phyloP scores from a whole-genome alignment of 2,329 filamentous ascomycete genomes.

The Aspergillus tubingensis region DNA sequence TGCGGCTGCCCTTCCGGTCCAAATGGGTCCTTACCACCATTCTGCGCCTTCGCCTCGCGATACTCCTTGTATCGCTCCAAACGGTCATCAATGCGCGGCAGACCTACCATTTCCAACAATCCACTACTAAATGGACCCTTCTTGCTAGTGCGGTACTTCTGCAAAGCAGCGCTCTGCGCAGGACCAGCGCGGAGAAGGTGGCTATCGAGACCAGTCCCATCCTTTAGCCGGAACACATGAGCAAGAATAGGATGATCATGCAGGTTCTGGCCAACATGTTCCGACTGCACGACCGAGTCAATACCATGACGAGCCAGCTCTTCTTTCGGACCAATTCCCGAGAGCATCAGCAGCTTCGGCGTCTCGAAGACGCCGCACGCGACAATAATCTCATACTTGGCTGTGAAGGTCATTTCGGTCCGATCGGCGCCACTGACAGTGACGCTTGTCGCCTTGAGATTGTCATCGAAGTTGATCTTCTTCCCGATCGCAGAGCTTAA shows the following conservation, averaged over 20 bases:
- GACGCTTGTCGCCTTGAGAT: neutral
- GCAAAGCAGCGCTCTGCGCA: neutral
- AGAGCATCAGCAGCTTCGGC: constrained; percentile 9
- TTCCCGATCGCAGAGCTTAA: neutral
- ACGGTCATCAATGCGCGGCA: neutral
- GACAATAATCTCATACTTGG: constrained; percentile 7
- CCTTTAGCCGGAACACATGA: neutral
- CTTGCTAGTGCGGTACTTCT: neutral
- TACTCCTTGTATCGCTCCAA: constrained; percentile 3
- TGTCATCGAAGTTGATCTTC: neutral
- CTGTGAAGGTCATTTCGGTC: neutral
- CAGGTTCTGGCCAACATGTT: constrained; percentile 1
- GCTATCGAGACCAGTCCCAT: neutral
- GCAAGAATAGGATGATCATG: neutral
- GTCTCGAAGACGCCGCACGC: constrained; percentile 4
- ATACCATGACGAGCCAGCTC: constrained; percentile 1
- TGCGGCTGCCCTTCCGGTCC: constrained; percentile 2
- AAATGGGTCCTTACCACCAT: neutral
- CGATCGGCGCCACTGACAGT: neutral
- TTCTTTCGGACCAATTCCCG: constrained; percentile 1
- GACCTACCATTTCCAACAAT: neutral
- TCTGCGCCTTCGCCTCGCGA: constrained; percentile 4
- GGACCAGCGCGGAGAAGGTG: constrained; percentile 2
- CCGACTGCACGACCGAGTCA: neutral
- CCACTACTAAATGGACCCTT: neutral